Evolutionary conservation across 768 basidiomycete genomes (phyloP).

Genomic region (Sutorius australiensis): DNA sequence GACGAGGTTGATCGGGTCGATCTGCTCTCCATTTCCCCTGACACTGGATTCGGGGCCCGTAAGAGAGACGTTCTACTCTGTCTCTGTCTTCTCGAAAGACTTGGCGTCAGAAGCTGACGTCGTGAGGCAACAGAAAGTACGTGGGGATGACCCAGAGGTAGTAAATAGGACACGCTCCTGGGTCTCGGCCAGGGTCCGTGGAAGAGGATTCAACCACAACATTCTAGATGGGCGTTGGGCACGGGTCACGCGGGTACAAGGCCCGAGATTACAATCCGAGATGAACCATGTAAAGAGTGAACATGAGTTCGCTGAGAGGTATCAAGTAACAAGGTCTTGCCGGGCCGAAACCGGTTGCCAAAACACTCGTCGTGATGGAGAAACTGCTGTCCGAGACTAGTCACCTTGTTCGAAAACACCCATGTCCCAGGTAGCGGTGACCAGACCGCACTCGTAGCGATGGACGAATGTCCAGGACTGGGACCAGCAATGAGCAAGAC

Average conservation of each 20-base stretch:
- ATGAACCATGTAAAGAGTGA: neutral
- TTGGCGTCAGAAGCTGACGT: conserved; percentile 7
- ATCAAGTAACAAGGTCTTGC: too few species aligned
- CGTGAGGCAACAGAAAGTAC: conserved; percentile 5
- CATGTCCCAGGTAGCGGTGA: neutral
- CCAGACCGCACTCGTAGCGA: too few species aligned
- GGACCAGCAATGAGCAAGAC: neutral
- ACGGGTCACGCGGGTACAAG: neutral
- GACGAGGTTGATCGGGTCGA: conserved; percentile 14
- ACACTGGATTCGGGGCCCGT: conserved; percentile 5
- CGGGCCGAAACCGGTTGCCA: conserved; percentile 13
- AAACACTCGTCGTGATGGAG: conserved; percentile 17
- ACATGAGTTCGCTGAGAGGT: too few species aligned
- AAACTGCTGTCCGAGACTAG: neutral
- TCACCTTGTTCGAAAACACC: neutral
- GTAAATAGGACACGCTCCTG: neutral
- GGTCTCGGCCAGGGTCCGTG: neutral
- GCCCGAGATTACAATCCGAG: neutral
- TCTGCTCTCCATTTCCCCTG: neutral
- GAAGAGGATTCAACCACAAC: neutral
- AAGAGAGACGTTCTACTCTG: neutral
- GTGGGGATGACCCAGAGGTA: neutral
- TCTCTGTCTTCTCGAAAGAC: conserved; percentile 6
- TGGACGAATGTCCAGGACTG: neutral
- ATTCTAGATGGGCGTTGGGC: neutral